phyloP scores from a whole-genome alignment of 148 eudicot genomes.

The Persicaria maculosa region DNA sequence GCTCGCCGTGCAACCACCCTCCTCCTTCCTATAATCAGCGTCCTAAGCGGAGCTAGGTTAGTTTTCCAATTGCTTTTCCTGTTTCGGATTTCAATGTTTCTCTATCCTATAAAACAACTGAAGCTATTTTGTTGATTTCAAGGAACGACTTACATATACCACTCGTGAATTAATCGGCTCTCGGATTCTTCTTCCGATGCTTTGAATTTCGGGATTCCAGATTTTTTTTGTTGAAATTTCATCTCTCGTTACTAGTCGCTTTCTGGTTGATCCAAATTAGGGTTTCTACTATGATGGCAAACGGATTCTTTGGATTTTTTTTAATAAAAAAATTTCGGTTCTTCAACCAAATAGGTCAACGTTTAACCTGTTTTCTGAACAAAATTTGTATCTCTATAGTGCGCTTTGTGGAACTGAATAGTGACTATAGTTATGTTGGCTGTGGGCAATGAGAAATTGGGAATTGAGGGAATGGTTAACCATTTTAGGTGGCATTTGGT shows the following conservation, averaged over 20 bases:
- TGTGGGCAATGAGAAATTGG: background rate
- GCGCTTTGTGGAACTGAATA: background rate
- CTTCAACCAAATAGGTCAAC: background rate
- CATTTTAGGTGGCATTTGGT: background rate
- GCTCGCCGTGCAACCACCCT: background rate
- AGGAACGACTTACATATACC: background rate
- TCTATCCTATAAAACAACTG: background rate
- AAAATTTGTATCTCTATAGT: background rate
- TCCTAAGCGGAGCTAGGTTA: background rate
- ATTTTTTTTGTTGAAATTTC: background rate
- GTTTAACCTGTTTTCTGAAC: background rate
- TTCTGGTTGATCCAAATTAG: background rate
- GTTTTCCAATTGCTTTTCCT: background rate
- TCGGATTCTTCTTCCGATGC: background rate
- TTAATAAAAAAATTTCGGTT: background rate
- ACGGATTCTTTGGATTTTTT: background rate
- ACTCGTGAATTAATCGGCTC: background rate
- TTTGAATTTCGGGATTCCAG: background rate
- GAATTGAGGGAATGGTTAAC: background rate
- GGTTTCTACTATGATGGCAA: background rate
- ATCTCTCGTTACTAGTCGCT: background rate
- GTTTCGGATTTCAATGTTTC: background rate
- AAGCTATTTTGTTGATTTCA: background rate
- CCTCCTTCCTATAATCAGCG: background rate
- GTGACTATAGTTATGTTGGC: background rate